These are phyloP conservation scores for Chlorella sp. DNA, from an alignment of 139 green algal species.

Conservation along the genomic window DNA sequence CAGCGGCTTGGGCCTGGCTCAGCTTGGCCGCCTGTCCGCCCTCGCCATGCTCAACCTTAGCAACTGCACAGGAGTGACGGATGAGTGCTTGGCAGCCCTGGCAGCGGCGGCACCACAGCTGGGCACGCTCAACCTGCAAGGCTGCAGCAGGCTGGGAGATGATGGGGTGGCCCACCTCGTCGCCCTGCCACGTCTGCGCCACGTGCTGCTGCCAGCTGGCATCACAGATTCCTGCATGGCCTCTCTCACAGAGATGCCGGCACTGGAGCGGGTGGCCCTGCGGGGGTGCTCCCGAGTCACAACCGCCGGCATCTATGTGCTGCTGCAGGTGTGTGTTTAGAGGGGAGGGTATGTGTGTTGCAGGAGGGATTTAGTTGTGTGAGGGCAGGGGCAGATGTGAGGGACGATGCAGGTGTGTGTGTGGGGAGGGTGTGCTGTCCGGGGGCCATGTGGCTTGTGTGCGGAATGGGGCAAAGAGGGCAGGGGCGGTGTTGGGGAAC, in stretches of 20 bases:
- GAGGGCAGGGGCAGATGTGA: neutral
- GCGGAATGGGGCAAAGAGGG: neutral
- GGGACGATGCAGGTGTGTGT: neutral
- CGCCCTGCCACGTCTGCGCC: constrained; percentile 7
- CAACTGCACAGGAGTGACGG: constrained; percentile 20
- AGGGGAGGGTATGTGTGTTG: too few species aligned
- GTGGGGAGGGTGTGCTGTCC: neutral
- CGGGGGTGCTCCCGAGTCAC: constrained; percentile 18
- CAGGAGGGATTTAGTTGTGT: too few species aligned
- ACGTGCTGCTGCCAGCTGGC: constrained; percentile 14
- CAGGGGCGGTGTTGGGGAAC: too few species aligned
- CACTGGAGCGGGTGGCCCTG: constrained; percentile 28
- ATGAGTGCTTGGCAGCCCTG: constrained; percentile 27
- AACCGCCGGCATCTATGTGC: constrained; percentile 13
- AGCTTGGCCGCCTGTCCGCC: neutral
- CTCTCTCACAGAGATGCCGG: neutral
- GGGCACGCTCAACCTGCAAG: constrained; percentile 38
- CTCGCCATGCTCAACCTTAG: constrained; percentile 25
- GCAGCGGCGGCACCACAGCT: constrained; percentile 19
- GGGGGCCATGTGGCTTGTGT: neutral
- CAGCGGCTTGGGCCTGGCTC: constrained; percentile 6
- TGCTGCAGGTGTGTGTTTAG: constrained; percentile 2
- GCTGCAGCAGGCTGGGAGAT: constrained; percentile 24
- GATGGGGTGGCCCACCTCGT: neutral
- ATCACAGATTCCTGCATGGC: neutral